Evolutionary conservation across 208 protist species (phyloP).

Genomic region (Blastocrithidia nonstop): DNA sequence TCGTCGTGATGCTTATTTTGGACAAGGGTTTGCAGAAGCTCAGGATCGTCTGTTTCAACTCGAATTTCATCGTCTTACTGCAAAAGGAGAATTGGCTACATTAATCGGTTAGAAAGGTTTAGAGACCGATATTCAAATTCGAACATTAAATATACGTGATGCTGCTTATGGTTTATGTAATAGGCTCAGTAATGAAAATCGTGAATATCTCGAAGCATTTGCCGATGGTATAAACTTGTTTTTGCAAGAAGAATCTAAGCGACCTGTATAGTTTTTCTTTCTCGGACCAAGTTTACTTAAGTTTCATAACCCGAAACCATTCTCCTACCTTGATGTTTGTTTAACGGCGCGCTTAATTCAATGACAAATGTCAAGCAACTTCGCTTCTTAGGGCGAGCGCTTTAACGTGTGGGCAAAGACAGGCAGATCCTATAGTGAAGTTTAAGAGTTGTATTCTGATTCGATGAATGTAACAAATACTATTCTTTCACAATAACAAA

Average conservation of each 20-base stretch:
- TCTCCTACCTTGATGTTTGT: slow-evolving; percentile 22
- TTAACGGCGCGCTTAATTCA: slow-evolving; percentile 24
- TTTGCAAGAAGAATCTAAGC: slow-evolving; percentile 19
- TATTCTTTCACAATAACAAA: slow-evolving; percentile 16
- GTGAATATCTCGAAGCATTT: too few species aligned
- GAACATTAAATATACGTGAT: slow-evolving; percentile 26
- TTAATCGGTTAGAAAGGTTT: slow-evolving; percentile 17
- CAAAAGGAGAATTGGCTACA: slow-evolving; percentile 13
- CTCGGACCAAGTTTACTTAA: slow-evolving; percentile 14
- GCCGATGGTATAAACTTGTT: slow-evolving; percentile 38
- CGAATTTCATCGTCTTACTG: slow-evolving; percentile 29
- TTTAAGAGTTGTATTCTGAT: slow-evolving; percentile 23
- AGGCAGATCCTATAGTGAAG: slow-evolving; percentile 21
- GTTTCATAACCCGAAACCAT: slow-evolving; percentile 27
- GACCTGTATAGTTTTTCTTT: slow-evolving; percentile 48
- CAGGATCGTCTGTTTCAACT: slow-evolving; percentile 57
- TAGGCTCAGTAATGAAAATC: too few species aligned
- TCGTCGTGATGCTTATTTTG: slow-evolving; percentile 40
- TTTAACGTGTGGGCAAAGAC: slow-evolving; percentile 21
- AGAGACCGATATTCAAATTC: slow-evolving; percentile 13
- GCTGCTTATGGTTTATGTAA: slow-evolving; percentile 25
- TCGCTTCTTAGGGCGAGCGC: slow-evolving; percentile 15
- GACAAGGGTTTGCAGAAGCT: slow-evolving; percentile 37
- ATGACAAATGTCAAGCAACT: slow-evolving; percentile 35
- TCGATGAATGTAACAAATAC: slow-evolving; percentile 15